phyloP scores from a whole-genome alignment of 179 eudicot species.

The Camellia oleifera region DNA sequence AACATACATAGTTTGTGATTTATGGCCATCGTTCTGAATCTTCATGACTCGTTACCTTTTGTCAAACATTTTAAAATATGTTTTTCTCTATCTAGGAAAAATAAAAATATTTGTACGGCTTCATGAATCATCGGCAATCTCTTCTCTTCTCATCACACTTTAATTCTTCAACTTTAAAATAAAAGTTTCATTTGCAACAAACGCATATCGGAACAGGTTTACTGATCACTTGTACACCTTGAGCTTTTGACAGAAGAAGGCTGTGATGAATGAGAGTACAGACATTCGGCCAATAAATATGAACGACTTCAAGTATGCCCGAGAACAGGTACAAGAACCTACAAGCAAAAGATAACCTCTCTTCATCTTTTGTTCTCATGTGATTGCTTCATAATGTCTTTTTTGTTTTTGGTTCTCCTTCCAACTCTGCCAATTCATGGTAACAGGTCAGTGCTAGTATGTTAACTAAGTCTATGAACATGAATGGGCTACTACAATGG shows the following conservation, averaged over 20 bases:
- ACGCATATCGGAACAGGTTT: background rate
- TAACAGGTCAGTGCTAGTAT: constrained; percentile 4
- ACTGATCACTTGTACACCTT: background rate
- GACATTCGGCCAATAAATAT: constrained; percentile 56
- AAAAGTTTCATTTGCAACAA: background rate
- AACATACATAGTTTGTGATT: too few species aligned
- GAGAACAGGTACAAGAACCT: constrained; percentile 45
- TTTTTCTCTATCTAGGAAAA: too few species aligned
- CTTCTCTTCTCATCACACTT: background rate
- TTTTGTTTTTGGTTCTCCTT: background rate
- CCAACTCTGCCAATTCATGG: background rate
- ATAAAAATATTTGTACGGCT: background rate
- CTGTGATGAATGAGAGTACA: constrained; percentile 38
- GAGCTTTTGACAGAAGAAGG: constrained; percentile 44
- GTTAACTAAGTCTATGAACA: background rate
- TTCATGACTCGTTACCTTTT: too few species aligned
- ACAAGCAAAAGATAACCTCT: background rate
- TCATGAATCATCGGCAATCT: background rate
- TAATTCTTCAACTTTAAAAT: background rate
- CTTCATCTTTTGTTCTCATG: background rate
- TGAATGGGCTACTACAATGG: constrained; percentile 2
- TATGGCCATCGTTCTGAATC: too few species aligned
- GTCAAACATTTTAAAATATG: too few species aligned
- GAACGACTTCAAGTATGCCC: constrained; percentile 66
- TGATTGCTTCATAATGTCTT: background rate